phyloP scores from a whole-genome alignment of 2,329 filamentous ascomycete species.

The Xylaria arbuscula region DNA sequence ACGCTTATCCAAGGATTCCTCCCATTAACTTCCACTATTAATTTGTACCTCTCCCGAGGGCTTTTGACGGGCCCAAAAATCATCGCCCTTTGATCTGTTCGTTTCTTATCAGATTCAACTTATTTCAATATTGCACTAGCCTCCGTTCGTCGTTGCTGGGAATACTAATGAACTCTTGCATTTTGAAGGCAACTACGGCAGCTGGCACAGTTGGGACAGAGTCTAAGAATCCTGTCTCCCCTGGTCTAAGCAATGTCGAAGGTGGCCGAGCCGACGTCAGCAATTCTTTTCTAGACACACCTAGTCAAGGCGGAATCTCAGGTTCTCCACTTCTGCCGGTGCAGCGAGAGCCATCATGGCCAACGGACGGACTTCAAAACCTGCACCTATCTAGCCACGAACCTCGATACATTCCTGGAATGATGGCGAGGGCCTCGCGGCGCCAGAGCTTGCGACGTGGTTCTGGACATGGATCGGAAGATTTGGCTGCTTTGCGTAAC shows the following conservation, averaged over 20 bases:
- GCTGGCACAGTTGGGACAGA: constrained; percentile 41
- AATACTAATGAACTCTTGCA: constrained; percentile 42
- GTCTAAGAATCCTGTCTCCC: constrained; percentile 26
- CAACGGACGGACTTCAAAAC: constrained; percentile 55
- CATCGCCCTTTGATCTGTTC: neutral
- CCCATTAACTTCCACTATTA: neutral
- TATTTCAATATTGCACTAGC: neutral
- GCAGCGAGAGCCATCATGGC: constrained; percentile 52
- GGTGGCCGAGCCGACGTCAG: constrained; percentile 33
- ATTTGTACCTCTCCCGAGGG: neutral
- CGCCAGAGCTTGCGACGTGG: constrained; percentile 56
- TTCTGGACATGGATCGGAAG: constrained; percentile 56
- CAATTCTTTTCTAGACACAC: constrained; percentile 35
- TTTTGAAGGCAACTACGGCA: constrained; percentile 49
- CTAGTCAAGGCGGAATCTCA: constrained; percentile 28
- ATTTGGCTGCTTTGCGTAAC: constrained; percentile 40
- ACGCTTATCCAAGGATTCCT: constrained; percentile 11
- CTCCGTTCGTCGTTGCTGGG: neutral
- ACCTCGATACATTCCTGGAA: constrained; percentile 77
- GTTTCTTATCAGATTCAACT: neutral
- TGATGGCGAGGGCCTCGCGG: constrained; percentile 66
- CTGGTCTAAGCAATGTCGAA: constrained; percentile 26
- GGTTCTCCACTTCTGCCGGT: constrained; percentile 39
- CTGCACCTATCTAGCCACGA: constrained; percentile 68
- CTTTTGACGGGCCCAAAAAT: neutral